Evolutionary conservation across 2,329 filamentous ascomycete genomes (phyloP).

Genomic region (Epichloe sp.): DNA sequence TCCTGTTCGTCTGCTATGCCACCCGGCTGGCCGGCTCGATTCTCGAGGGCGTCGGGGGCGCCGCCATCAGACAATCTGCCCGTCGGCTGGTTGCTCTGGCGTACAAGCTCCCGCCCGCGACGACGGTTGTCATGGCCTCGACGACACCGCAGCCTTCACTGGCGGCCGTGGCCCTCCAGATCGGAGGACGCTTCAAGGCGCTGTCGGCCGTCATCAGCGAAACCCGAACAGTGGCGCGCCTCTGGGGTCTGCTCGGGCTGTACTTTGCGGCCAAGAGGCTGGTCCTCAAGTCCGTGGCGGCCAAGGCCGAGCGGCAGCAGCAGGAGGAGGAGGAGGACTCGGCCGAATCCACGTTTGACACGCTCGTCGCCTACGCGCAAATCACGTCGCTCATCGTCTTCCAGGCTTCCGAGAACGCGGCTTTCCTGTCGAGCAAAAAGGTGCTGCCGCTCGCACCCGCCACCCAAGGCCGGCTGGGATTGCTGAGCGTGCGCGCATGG

Average conservation of each 20-base stretch:
- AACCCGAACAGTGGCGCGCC: slow-evolving; percentile 56
- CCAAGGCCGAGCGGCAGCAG: slow-evolving; percentile 5
- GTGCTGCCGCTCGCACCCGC: slow-evolving; percentile 47
- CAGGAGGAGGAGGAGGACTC: slow-evolving; percentile 11
- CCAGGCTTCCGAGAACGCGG: slow-evolving; percentile 73
- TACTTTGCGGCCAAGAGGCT: slow-evolving; percentile 52
- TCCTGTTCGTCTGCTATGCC: slow-evolving; percentile 56
- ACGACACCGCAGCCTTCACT: slow-evolving; percentile 21
- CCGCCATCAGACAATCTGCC: slow-evolving; percentile 41
- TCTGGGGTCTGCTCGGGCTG: slow-evolving; percentile 67
- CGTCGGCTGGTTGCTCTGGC: slow-evolving; percentile 39
- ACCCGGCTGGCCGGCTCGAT: slow-evolving; percentile 41
- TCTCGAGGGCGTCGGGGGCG: slow-evolving; percentile 39
- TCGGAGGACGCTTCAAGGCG: slow-evolving; percentile 40
- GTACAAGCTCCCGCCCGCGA: slow-evolving; percentile 35
- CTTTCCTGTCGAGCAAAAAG: slow-evolving; percentile 66
- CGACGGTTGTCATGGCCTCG: slow-evolving; percentile 31
- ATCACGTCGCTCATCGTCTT: slow-evolving; percentile 55
- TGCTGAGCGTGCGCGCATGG: slow-evolving; percentile 73
- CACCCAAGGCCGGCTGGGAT: slow-evolving; percentile 46
- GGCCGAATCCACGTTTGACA: slow-evolving; percentile 24
- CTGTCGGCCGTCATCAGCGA: slow-evolving; percentile 57
- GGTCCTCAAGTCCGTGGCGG: slow-evolving; percentile 18
- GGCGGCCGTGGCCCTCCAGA: slow-evolving; percentile 32
- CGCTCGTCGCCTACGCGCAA: slow-evolving; percentile 50